phyloP scores from a whole-genome alignment of 2,329 filamentous ascomycete species.

The Dothistroma pini region DNA sequence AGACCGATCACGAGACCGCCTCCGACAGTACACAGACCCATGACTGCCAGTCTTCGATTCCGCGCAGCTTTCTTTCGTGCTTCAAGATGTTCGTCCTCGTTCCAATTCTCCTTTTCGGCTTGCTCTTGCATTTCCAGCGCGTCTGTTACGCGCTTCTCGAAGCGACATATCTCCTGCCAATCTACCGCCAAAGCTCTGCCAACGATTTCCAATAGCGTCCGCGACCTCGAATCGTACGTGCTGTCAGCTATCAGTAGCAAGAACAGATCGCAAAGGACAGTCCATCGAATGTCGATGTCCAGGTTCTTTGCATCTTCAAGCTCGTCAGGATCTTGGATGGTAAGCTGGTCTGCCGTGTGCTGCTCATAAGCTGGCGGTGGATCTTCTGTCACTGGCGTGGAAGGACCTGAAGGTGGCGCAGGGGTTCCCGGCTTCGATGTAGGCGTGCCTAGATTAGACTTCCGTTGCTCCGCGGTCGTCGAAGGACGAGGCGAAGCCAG shows the following conservation, averaged over 20 bases:
- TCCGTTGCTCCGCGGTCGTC: constrained; percentile 15
- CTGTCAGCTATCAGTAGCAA: constrained; percentile 95
- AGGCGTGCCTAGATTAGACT: constrained; percentile 16
- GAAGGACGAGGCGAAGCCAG: constrained; percentile 26
- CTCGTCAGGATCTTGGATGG: constrained; percentile 78
- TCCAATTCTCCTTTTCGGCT: constrained; percentile 94
- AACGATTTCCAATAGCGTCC: constrained; percentile 77
- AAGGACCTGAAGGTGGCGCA: constrained; percentile 14
- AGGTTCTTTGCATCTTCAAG: constrained; percentile 77
- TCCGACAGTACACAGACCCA: constrained; percentile 94
- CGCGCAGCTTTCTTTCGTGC: constrained; percentile 73
- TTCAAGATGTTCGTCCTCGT: constrained; percentile 93
- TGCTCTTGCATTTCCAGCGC: constrained; percentile 96
- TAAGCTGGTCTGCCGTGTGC: constrained; percentile 67
- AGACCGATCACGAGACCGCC: constrained; percentile 93
- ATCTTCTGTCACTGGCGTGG: constrained; percentile 14
- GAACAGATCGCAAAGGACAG: constrained; percentile 92
- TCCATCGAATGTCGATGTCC: constrained; percentile 96
- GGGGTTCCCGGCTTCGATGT: constrained; percentile 37
- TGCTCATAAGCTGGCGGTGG: constrained; percentile 55
- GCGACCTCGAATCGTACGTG: constrained; percentile 83
- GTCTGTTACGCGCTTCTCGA: constrained; percentile 96
- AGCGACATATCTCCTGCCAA: constrained; percentile 91
- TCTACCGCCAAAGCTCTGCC: constrained; percentile 74
- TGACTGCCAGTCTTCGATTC: constrained; percentile 83